A percentile compares a stretch with the other conserved stretches of the same genome.
Evolutionary conservation across 768 basidiomycete species (phyloP).

Genomic region (Paxillus involutus): DNA sequence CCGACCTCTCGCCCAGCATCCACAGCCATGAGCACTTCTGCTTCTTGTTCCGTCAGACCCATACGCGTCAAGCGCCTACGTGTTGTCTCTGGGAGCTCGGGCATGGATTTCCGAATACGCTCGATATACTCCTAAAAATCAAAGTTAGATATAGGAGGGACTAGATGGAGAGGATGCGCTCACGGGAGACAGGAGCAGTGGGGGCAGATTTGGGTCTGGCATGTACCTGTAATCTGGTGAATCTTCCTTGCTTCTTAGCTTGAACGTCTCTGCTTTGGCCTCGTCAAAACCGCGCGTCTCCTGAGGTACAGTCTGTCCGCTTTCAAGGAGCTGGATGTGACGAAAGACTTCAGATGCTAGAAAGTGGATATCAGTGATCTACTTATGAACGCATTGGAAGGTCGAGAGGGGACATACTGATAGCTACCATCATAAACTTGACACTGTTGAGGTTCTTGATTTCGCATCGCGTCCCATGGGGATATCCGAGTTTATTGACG

Average conservation of each 20-base stretch:
- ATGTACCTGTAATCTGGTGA: conserved; percentile 97
- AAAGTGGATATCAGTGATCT: neutral
- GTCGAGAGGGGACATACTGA: conserved; percentile 52
- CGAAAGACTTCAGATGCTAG: conserved; percentile 80
- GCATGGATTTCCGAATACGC: conserved; percentile 51
- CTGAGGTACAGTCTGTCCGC: conserved; percentile 53
- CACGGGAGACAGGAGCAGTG: conserved; percentile 58
- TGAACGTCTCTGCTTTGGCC: conserved; percentile 75
- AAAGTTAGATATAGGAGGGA: neutral
- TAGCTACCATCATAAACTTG: conserved; percentile 79
- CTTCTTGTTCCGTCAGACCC: conserved; percentile 61
- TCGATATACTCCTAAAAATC: conserved; percentile 60
- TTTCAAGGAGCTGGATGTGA: conserved; percentile 61
- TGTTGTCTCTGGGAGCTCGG: conserved; percentile 73
- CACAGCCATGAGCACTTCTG: conserved; percentile 73
- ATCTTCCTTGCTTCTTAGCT: conserved; percentile 86
- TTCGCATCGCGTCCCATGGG: conserved; percentile 85
- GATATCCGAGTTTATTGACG: conserved; percentile 63
- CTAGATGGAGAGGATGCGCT: conserved; percentile 9
- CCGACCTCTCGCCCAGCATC: conserved; percentile 64
- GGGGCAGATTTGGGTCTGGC: conserved; percentile 93
- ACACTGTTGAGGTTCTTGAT: conserved; percentile 97
- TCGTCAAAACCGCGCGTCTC: conserved; percentile 94
- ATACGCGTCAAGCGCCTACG: conserved; percentile 54
- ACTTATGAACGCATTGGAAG: neutral